Base-by-base conservation (phyloP, 805 yeast species). In the Priceomyces carsonii region DNA sequence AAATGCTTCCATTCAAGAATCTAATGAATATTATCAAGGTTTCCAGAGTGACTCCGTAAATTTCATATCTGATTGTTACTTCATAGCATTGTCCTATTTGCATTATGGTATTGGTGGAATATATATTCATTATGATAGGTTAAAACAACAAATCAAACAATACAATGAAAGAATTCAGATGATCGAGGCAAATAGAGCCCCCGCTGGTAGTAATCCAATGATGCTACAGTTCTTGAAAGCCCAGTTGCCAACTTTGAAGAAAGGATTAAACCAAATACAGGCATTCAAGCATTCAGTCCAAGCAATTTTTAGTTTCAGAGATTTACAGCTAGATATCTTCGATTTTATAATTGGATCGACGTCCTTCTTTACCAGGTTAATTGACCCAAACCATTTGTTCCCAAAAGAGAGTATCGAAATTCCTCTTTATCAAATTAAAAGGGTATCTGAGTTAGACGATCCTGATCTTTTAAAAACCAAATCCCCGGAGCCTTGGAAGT, bases 11-110 rank as follows among this genome's bases (percentile, higher is more conserved):
- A 70, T 76, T 29, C 74, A 74, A 38, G 93, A 85, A 49, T 83
- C 87, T 4, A 71, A 72, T 32, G 79, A 75, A 32, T 79, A 75
- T 48, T 77, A 75, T 50, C 60, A 70, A 5, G 48, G 60, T 2
- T 56, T 62, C 23, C 63, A 61, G 26, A 55, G 66, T 8, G 53
- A 58, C n/a, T 13, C 32, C 7, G 42, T 64, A 24, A 91, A 93
- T 51, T 93, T 93, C 56, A 87, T 93, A n/a, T 80, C 96, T 6
- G 93, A 91, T 46, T 83, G 95, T 50, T 93, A 89, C 59, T 93
- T 73, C 51, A 57, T 93, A 37, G 79, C 90, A 5, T 67, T 84
- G 33, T 80, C 95, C 0, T 89, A 83, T 55, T 60, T 87, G 32
- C 90, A 91, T 47, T 93, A 85, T 61, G 99, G 98, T 27, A 66